Evolutionary conservation across 1,139 yeast genomes (phyloP).

Genomic region (Debaryomycetaceae sp.): DNA sequence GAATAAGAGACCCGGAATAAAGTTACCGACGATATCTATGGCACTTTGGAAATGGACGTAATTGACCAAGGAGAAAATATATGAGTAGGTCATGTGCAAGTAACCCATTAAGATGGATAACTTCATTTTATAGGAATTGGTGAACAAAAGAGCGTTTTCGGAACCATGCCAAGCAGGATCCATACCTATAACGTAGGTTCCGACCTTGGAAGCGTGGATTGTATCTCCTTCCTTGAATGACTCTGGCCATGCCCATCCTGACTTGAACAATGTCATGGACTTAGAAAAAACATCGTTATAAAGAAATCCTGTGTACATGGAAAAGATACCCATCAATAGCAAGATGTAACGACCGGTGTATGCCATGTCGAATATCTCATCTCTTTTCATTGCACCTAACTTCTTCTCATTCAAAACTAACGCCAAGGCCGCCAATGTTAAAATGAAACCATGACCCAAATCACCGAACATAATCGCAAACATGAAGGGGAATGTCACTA

Average conservation of each 20-base stretch:
- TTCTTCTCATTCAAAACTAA: constrained; percentile 61
- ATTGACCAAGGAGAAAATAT: constrained; percentile 64
- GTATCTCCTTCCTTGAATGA: constrained; percentile 56
- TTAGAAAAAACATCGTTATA: constrained; percentile 77
- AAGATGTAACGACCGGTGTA: constrained; percentile 71
- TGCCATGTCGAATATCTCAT: constrained; percentile 82
- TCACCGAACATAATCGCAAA: constrained; percentile 90
- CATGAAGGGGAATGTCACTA: constrained; percentile 81
- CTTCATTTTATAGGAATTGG: constrained; percentile 82
- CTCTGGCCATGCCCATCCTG: constrained; percentile 78
- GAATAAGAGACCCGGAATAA: constrained; percentile 73
- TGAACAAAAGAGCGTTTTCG: constrained; percentile 67
- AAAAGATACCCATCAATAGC: constrained; percentile 70
- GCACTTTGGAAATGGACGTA: constrained; percentile 53
- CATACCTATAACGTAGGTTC: constrained; percentile 64
- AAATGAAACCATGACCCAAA: constrained; percentile 72
- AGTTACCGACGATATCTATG: constrained; percentile 72
- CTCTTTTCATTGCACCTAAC: constrained; percentile 60
- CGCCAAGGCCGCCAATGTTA: constrained; percentile 55
- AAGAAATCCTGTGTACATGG: constrained; percentile 74
- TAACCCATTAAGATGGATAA: constrained; percentile 78
- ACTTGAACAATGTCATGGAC: constrained; percentile 66
- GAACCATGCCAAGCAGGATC: constrained; percentile 84
- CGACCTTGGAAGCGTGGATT: constrained; percentile 51
- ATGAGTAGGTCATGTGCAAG: constrained; percentile 73